These are phyloP conservation scores for Xylaria curta DNA, from an alignment of 495 filamentous ascomycete genomes.

Conservation along the genomic window DNA sequence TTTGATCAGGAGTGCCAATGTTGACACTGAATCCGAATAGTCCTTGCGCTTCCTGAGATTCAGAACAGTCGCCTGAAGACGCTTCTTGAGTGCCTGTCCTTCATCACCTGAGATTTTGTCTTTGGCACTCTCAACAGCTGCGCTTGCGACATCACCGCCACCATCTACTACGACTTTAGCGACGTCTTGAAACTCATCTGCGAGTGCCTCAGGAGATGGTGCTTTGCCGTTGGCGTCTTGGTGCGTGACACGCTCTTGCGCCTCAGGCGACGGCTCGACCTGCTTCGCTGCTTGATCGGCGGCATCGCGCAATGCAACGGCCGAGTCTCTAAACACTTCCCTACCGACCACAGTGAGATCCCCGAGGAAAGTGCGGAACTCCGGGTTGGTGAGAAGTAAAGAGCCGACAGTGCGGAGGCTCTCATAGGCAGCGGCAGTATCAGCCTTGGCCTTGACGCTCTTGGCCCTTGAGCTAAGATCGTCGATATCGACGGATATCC, in stretches of 20 bases:
- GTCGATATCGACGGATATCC: constrained; percentile 70
- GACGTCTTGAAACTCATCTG: constrained; percentile 66
- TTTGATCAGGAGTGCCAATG: constrained; percentile 74
- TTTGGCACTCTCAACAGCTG: constrained; percentile 68
- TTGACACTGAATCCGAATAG: constrained; percentile 85
- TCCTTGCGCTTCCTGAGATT: constrained; percentile 77
- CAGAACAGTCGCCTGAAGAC: constrained; percentile 76
- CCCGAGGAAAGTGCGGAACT: constrained; percentile 86
- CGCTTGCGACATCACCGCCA: constrained; percentile 66
- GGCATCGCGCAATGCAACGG: constrained; percentile 72
- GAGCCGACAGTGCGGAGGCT: constrained; percentile 84
- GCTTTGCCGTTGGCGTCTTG: constrained; percentile 58
- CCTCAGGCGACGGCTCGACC: constrained; percentile 68
- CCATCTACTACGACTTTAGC: constrained; percentile 68
- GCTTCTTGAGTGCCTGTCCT: constrained; percentile 72
- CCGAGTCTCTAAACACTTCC: constrained; percentile 87
- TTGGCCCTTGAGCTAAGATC: constrained; percentile 68
- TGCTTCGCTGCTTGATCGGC: constrained; percentile 75
- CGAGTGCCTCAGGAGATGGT: constrained; percentile 65
- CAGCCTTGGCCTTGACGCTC: constrained; percentile 72
- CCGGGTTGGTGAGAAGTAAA: constrained; percentile 84
- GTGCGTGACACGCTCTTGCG: constrained; percentile 62
- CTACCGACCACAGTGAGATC: constrained; percentile 80
- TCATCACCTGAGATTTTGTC: constrained; percentile 74
- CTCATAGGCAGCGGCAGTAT: constrained; percentile 80